These are phyloP conservation scores for Aspergillus sp. DNA, from an alignment of 2,329 filamentous ascomycete species.

Conservation along the genomic window DNA sequence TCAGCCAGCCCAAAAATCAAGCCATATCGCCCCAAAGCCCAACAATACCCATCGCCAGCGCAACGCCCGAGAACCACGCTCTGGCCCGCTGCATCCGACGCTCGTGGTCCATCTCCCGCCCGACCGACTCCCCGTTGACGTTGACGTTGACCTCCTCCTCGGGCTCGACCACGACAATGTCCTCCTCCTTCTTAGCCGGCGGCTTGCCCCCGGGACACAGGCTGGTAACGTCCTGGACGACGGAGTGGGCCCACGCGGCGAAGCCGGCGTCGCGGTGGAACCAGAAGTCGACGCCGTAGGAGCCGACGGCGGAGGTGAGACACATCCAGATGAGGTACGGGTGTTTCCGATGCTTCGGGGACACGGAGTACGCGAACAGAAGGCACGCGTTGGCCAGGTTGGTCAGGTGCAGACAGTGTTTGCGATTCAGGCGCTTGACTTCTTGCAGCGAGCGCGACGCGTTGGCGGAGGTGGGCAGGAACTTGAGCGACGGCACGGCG, in stretches of 20 bases:
- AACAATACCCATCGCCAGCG: slow-evolving; percentile 38
- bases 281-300: slow-evolving; percentile 55
- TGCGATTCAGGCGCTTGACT: slow-evolving; percentile 53
- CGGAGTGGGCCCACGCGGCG: slow-evolving; percentile 20
- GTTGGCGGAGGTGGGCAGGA: slow-evolving; percentile 64
- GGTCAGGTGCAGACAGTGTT: slow-evolving; percentile 58
- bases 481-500: slow-evolving; percentile 69
- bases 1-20: background rate
- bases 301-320: slow-evolving; percentile 44
- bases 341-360: slow-evolving; percentile 65
- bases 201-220: slow-evolving; percentile 8
- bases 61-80: slow-evolving; percentile 31
- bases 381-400: slow-evolving; percentile 62
- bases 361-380: slow-evolving; percentile 66
- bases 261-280: slow-evolving; percentile 58
- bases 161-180: slow-evolving; percentile 28
- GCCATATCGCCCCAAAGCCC: slow-evolving; percentile 40
- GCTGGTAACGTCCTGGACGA: slow-evolving; percentile 37
- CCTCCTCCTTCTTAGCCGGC: slow-evolving; percentile 24
- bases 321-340: slow-evolving; percentile 86
- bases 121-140: slow-evolving; percentile 38
- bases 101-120: slow-evolving; percentile 36
- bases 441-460: slow-evolving; percentile 63
- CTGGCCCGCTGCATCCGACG: slow-evolving; percentile 29
- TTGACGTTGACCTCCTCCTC: slow-evolving; percentile 21